Conservation (phyloP, 805 yeast genomes). For the Lipomyces sp. region DNA sequence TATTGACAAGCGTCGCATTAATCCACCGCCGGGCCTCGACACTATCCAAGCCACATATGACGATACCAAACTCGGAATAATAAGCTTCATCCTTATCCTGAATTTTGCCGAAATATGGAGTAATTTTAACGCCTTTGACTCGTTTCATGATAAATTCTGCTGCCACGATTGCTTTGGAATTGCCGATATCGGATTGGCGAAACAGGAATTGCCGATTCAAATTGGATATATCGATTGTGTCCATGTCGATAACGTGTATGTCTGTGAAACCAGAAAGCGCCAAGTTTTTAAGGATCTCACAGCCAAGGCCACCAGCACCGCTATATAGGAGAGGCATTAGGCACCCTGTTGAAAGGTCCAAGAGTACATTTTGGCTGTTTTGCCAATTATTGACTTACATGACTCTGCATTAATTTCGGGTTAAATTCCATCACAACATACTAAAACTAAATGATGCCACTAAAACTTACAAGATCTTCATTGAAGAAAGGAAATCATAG, state of each 20-base stretch:
- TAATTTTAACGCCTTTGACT: slow-evolving; percentile 45
- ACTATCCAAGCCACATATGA: slow-evolving; percentile 87
- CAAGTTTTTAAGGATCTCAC: slow-evolving; percentile 75
- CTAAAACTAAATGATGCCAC: background rate
- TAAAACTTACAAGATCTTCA: slow-evolving; percentile 46
- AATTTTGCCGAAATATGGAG: slow-evolving; percentile 60
- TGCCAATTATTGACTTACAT: slow-evolving; percentile 4
- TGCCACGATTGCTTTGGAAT: slow-evolving; percentile 69
- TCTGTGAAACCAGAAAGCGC: slow-evolving; percentile 70
- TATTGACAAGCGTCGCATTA: slow-evolving; percentile 65
- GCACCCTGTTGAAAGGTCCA: no score
- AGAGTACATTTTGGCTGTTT: no score
- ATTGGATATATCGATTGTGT: slow-evolving; percentile 76
- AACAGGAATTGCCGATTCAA: slow-evolving; percentile 78
- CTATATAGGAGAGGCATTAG: slow-evolving; percentile 42
- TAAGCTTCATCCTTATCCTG: slow-evolving; percentile 66
- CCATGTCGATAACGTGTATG: slow-evolving; percentile 79
- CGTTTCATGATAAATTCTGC: slow-evolving; percentile 59
- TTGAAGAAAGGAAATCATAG: slow-evolving; percentile 37
- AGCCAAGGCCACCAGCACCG: slow-evolving; percentile 86
- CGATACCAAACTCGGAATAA: slow-evolving; percentile 68
- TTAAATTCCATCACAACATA: no score
- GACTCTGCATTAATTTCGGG: slow-evolving; percentile 9
- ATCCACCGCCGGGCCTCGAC: slow-evolving; percentile 92
- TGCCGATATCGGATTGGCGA: slow-evolving; percentile 62